Conservation (phyloP, 352 stramenopile species). For the Pythium guiyangense region DNA sequence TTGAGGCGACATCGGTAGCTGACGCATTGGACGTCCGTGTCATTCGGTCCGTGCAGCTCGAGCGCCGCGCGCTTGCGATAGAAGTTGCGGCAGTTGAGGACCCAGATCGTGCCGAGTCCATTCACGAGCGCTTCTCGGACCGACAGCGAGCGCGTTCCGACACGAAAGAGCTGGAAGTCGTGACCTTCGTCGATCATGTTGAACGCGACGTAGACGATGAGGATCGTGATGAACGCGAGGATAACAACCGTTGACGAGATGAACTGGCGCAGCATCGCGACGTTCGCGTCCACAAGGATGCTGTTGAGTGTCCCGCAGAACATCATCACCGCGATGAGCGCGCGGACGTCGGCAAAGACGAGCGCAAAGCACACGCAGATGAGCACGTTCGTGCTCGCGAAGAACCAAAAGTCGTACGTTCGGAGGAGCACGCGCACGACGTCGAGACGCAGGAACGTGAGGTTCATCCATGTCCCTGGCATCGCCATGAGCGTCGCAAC, state of each 20-base stretch:
- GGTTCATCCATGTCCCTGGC: neutral
- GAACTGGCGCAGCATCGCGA: neutral
- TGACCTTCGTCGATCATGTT: neutral
- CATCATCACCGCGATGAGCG: neutral
- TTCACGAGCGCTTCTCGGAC: neutral
- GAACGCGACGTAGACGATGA: neutral
- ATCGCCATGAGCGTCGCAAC: neutral
- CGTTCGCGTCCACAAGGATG: conserved; percentile 4
- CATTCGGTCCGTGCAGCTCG: no score
- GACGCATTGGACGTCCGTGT: no score
- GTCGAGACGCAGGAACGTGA: conserved; percentile 8
- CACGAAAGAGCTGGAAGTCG: neutral
- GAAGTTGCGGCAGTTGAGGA: neutral
- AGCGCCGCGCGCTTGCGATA: neutral
- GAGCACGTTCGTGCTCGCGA: conserved; percentile 13
- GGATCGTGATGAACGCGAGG: neutral
- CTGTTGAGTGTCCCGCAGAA: conserved; percentile 5
- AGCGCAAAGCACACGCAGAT: conserved; percentile 5
- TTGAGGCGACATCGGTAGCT: no score
- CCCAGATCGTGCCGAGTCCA: neutral
- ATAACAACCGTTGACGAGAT: neutral
- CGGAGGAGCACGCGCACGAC: conserved; percentile 18
- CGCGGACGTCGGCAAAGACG: conserved; percentile 3
- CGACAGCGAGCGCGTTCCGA: neutral
- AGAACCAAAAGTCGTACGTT: conserved; percentile 43